Percentiles rank a stretch among this genome's conserved stretches.
These are phyloP conservation scores for Chlamydomonas sp. DNA, from an alignment of 139 green algal genomes.

Conservation along the genomic window DNA sequence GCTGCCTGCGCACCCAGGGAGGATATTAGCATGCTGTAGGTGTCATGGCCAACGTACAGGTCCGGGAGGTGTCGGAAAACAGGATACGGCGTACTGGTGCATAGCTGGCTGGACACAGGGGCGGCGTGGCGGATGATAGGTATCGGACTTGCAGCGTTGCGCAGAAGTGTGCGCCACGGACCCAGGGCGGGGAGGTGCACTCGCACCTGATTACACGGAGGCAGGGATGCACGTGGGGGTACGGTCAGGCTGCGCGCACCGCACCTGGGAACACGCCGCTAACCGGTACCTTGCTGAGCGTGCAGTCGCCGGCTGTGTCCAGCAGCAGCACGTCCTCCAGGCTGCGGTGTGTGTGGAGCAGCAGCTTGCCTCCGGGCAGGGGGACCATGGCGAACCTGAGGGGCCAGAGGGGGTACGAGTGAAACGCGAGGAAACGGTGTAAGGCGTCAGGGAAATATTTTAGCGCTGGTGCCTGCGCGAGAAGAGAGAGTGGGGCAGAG, in stretches of 20 bases:
- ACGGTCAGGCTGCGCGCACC: neutral
- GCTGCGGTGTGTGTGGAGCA: slow-evolving; percentile 25
- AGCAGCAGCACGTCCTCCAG: slow-evolving; percentile 13
- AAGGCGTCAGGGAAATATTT: too few species aligned
- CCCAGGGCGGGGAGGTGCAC: too few species aligned
- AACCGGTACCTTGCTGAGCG: slow-evolving; percentile 1
- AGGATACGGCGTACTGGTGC: neutral
- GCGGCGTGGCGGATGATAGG: too few species aligned
- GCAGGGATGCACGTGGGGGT: neutral
- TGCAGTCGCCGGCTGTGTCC: neutral
- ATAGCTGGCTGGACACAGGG: neutral
- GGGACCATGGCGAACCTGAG: slow-evolving; percentile 17
- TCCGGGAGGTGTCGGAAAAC: neutral
- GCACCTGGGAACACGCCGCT: neutral
- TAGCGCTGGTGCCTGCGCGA: too few species aligned
- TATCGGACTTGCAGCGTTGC: too few species aligned
- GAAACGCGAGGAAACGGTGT: too few species aligned
- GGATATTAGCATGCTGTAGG: too few species aligned
- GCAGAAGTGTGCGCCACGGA: too few species aligned
- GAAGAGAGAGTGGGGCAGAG: too few species aligned
- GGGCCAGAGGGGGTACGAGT: neutral
- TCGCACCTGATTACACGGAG: neutral
- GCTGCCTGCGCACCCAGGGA: neutral
- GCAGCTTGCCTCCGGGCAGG: neutral
- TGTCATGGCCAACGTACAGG: neutral